phyloP scores from a whole-genome alignment of 805 yeast species.

The Candida pseudofarinosa region DNA sequence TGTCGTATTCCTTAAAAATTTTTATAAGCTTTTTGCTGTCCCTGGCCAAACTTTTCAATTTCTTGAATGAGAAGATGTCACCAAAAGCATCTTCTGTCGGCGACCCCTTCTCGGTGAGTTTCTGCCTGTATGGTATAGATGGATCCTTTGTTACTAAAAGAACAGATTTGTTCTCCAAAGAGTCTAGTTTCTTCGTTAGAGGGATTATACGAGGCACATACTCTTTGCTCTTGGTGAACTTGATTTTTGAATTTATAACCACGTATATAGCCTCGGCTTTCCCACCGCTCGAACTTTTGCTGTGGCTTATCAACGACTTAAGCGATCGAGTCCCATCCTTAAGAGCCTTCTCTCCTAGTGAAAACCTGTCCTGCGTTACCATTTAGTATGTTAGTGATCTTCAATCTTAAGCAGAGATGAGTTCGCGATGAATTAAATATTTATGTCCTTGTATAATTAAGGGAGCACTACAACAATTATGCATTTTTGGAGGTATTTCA shows the following conservation, averaged over 20 bases:
- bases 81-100: constrained; percentile 60
- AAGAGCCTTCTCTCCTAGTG: constrained; percentile 13
- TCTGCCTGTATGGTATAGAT: constrained; percentile 49
- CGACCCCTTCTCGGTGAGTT: constrained; percentile 44
- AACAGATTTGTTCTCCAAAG: constrained; percentile 46
- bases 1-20: constrained; percentile 57
- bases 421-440: not conserved
- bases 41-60: constrained; percentile 43
- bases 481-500: not conserved
- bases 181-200: constrained; percentile 47
- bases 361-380: constrained; percentile 8
- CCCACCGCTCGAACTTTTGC: constrained; percentile 10
- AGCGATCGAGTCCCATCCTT: constrained; percentile 11
- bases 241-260: constrained; percentile 30
- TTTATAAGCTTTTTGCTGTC: constrained; percentile 45
- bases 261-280: constrained; percentile 23
- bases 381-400: not conserved
- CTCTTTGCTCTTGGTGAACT: constrained; percentile 28
- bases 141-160: constrained; percentile 75
- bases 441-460: not conserved
- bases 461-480: not conserved
- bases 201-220: constrained; percentile 47
- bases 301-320: constrained; percentile 13
- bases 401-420: not conserved
- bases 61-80: constrained; percentile 57